Base-by-base conservation (phyloP, 2,329 filamentous ascomycete genomes). In the Diplodia mutila region DNA sequence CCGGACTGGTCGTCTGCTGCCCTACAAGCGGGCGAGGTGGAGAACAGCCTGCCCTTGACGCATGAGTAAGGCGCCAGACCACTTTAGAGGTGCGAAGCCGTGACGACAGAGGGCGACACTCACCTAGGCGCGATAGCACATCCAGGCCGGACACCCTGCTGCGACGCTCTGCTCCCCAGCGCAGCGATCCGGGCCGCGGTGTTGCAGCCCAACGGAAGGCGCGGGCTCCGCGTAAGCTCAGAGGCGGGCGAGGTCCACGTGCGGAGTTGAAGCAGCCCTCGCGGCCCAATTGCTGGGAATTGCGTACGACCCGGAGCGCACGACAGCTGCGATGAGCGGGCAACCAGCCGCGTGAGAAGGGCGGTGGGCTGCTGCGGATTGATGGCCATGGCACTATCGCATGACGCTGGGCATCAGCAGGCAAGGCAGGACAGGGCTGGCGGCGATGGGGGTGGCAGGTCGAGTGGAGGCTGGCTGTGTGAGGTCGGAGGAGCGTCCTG, bases 171-270 rank as follows among this genome's bases (percentile, higher is more conserved):
- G 57, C 14, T 48, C 39, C 57, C 57, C 39, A 39, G 39, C 39
- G 18, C 57, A 25, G 57, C 57, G 39, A 61, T 61, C 39, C 25
- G 16, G 39, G 18, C 39, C 16, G 34, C 39, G 25, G n/a, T 18
- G 39, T 61, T 42, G 57, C 57, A 54, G 63, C 63, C 63, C 63
- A 55, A 65, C 63, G 42, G 63, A 21, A 42, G 34, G 37, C 51
- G 63, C 25, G 37, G 34, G 49, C 63, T 55, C 63, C 63, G 63
- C 34, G 34, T 23, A 21, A 48, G 63, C 48, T 65, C 34, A 65
- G 63, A 65, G 61, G 59, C 59, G 34, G 61, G 32, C 49, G 34
- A n/a, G 18, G 23, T 16, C 34, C 63, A 65, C 63, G 63, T 65
- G 63, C 63, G 51, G 51, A 6, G 12, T 11, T 29, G 32, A 49